phyloP scores from a whole-genome alignment of 2,329 filamentous ascomycete genomes.

The Hypoxylon sp. region DNA sequence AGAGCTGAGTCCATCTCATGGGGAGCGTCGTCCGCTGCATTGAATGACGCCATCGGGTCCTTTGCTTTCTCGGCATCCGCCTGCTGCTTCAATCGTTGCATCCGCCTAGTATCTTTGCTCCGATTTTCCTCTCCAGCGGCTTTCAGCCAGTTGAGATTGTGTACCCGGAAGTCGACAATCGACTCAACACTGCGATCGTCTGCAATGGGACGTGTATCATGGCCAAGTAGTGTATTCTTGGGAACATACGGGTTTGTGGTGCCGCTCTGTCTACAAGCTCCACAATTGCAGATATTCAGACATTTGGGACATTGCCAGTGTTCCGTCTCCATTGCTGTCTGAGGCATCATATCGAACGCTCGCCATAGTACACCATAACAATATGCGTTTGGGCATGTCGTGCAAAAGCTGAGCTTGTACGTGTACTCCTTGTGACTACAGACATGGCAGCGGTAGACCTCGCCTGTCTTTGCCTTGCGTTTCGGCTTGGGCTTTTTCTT shows the following conservation, averaged over 20 bases:
- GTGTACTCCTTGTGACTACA: conserved; percentile 83
- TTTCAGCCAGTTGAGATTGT: conserved; percentile 87
- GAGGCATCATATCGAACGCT: conserved; percentile 90
- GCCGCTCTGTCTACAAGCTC: conserved; percentile 74
- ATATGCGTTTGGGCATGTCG: conserved; percentile 80
- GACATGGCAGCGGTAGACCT: conserved; percentile 78
- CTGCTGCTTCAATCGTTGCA: conserved; percentile 67
- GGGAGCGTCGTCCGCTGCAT: conserved; percentile 46
- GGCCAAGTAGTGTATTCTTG: conserved; percentile 87
- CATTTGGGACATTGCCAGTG: conserved; percentile 93
- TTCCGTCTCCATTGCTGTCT: conserved; percentile 81
- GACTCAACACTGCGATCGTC: conserved; percentile 92
- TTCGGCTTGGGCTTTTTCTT: conserved; percentile 74
- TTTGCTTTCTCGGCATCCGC: conserved; percentile 70
- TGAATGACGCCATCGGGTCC: conserved; percentile 52
- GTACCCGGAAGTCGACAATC: conserved; percentile 89
- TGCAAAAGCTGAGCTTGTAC: conserved; percentile 88
- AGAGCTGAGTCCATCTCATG: conserved; percentile 50
- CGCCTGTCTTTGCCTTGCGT: conserved; percentile 66
- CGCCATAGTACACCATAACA: conserved; percentile 95
- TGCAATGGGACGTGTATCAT: conserved; percentile 90
- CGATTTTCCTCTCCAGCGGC: conserved; percentile 69
- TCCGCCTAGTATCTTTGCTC: conserved; percentile 67
- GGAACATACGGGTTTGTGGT: conserved; percentile 85
- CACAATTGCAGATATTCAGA: conserved; percentile 87